A percentile compares a stretch with the other conserved stretches of the same genome.
Evolutionary conservation across 352 stramenopile species (phyloP).

Genomic region (Globisporangium irregulare): DNA sequence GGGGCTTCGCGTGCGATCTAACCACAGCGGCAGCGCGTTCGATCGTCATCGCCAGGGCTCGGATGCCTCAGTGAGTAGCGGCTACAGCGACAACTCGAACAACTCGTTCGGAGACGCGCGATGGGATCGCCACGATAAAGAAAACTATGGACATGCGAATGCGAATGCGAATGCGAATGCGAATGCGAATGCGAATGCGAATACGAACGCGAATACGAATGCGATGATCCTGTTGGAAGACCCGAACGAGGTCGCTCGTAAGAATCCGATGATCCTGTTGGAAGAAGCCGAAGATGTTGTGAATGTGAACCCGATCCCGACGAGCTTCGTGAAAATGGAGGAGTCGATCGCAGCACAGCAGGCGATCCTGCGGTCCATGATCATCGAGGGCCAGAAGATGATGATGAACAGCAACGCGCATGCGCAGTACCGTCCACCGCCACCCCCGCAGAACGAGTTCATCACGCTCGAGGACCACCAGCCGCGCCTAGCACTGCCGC

Average conservation of each 20-base stretch:
- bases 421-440: constrained; percentile 8
- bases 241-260: constrained; percentile 34
- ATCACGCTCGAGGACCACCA: constrained; percentile 23
- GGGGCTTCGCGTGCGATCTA: background rate
- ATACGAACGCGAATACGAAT: constrained; percentile 3
- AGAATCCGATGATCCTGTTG: constrained; percentile 34
- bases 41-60: constrained; percentile 45
- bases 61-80: constrained; percentile 34
- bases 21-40: constrained; percentile 12
- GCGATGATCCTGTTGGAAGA: constrained; percentile 34
- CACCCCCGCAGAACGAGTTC: constrained; percentile 19
- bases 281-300: constrained; percentile 41
- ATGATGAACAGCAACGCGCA: constrained; percentile 30
- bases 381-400: constrained; percentile 75
- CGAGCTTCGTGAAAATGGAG: constrained; percentile 72
- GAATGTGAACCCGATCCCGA: constrained; percentile 52
- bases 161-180: background rate
- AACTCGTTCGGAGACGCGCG: constrained; percentile 23
- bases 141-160: constrained; percentile 6
- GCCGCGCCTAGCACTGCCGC: constrained; percentile 22
- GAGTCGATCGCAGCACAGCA: constrained; percentile 76
- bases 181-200: constrained; percentile 4
- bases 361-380: constrained; percentile 65
- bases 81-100: constrained; percentile 30
- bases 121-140: constrained; percentile 14